Percentiles rank a stretch among this genome's conserved stretches.
These are phyloP conservation scores for Asclepias syriaca DNA, from an alignment of 257 asterid species.

Conservation along the genomic window DNA sequence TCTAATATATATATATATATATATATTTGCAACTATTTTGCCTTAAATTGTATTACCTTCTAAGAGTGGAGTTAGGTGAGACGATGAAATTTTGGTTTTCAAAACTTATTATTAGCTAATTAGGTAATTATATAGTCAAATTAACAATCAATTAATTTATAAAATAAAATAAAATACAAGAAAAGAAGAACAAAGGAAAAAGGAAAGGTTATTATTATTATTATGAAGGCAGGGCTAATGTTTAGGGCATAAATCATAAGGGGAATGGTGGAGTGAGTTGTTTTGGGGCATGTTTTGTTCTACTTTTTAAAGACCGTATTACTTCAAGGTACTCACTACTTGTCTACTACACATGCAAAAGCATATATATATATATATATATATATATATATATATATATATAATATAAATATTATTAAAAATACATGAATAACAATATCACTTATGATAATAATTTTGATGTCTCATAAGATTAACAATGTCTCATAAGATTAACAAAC, in stretches of 20 bases:
- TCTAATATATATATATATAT: too few relatives aligned
- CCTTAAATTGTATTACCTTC: not conserved
- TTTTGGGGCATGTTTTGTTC: slow-evolving; percentile 12
- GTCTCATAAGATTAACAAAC: not conserved
- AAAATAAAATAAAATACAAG: not conserved
- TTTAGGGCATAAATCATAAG: not conserved
- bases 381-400: too few relatives aligned
- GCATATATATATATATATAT: too few relatives aligned
- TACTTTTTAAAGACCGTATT: slow-evolving; percentile 8
- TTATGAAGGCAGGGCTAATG: not conserved
- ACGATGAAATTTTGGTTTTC: not conserved
- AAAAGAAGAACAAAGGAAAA: not conserved
- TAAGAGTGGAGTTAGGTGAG: not conserved
- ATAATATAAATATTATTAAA: too few relatives aligned
- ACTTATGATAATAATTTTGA: not conserved
- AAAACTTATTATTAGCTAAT: not conserved
- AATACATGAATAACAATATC: too few relatives aligned
- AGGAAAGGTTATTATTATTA: not conserved
- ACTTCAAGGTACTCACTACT: not conserved
- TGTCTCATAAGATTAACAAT: not conserved
- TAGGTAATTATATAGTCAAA: not conserved
- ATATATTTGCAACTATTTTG: too few relatives aligned
- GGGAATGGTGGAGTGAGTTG: slow-evolving; percentile 2
- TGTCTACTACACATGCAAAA: not conserved
- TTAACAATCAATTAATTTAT: not conserved